Evolutionary conservation across 1,284 basidiomycete species (phyloP).

Genomic region (Cutaneotrichosporon sp.): DNA sequence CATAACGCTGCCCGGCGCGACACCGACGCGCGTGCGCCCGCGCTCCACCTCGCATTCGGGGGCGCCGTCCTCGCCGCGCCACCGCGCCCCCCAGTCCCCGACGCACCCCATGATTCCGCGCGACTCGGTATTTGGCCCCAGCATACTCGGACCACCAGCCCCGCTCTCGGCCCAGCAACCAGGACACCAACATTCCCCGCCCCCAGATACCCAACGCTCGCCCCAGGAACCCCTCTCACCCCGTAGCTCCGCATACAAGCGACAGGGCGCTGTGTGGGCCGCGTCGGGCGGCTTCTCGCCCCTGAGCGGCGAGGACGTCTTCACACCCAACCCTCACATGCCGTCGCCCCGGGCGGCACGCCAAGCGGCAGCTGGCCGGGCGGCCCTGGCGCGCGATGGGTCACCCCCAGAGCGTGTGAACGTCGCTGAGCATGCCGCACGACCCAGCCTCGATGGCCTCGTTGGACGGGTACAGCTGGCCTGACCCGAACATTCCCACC

Average conservation of each 20-base stretch:
- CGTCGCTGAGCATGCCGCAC: not conserved
- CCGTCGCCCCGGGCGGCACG: not conserved
- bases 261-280: slow-evolving; percentile 7
- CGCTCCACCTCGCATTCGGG: not conserved
- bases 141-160: not conserved
- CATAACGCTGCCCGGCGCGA: slow-evolving; percentile 36
- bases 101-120: not conserved
- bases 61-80: not conserved
- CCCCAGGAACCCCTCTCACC: slow-evolving; percentile 1
- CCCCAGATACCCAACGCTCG: not conserved
- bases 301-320: not conserved
- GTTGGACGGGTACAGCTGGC: too few species aligned
- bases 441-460: too few species aligned
- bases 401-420: not conserved
- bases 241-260: slow-evolving; percentile 4
- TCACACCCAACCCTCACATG: not conserved
- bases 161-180: not conserved
- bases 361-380: not conserved
- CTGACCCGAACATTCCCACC: too few species aligned
- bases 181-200: not conserved
- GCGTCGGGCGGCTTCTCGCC: not conserved
- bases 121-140: not conserved
- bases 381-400: too few species aligned
- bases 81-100: not conserved
- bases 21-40: slow-evolving; percentile 12